A percentile compares a stretch with the other conserved stretches of the same genome.
These are phyloP conservation scores for Metschnikowia continentalis DNA, from an alignment of 805 yeast species.

Conservation along the genomic window DNA sequence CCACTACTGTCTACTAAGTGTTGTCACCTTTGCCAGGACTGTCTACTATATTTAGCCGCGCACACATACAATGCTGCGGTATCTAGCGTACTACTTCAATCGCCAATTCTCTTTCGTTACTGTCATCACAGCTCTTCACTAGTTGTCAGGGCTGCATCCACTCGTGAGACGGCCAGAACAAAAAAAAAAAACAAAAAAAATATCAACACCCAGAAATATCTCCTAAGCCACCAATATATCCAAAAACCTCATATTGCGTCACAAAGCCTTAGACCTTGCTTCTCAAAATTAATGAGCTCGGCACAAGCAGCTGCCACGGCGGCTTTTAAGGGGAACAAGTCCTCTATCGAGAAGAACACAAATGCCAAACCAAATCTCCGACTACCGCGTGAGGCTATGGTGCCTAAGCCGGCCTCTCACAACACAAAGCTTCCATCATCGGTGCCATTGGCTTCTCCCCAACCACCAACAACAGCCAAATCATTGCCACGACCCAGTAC, in stretches of 20 bases:
- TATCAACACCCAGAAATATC: not conserved
- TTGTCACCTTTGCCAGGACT: not conserved
- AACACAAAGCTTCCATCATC: not conserved
- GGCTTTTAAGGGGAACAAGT: conserved; percentile 30
- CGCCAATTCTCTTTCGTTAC: not conserved
- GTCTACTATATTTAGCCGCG: not conserved
- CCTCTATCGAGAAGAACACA: conserved; percentile 1
- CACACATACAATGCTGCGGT: not conserved
- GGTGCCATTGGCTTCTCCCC: not conserved
- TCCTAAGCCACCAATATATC: not conserved
- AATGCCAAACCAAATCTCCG: conserved; percentile 5
- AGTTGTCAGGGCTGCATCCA: not conserved
- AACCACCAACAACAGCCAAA: not conserved
- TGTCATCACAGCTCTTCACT: not conserved
- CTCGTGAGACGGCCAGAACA: not conserved
- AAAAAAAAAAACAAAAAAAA: no score
- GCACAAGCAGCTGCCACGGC: conserved; percentile 44
- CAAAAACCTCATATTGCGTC: not conserved
- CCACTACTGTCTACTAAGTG: not conserved
- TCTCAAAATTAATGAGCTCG: conserved; percentile 16
- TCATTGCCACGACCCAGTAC: not conserved
- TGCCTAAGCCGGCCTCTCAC: not conserved
- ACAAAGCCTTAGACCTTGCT: not conserved
- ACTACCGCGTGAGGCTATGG: conserved; percentile 4
- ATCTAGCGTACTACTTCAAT: not conserved